A percentile compares a stretch with the other conserved stretches of the same genome.
Conservation (phyloP, 129 eudicot genomes). For the Flaveria ramosissima region DNA sequence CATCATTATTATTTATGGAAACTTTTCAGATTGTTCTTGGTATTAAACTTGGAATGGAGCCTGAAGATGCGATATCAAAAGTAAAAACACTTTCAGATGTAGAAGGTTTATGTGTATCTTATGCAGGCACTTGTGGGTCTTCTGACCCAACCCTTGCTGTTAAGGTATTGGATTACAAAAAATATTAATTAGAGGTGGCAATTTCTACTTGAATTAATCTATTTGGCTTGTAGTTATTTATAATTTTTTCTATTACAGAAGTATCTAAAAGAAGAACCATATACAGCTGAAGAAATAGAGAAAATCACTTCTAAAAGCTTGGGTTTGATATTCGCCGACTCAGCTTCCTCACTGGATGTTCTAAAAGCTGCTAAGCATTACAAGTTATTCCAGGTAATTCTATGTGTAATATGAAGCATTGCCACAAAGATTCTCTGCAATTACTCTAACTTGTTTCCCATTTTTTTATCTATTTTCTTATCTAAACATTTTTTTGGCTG, state of each 20-base stretch:
- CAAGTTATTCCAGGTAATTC: constrained; percentile 53
- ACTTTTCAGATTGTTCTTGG: no score
- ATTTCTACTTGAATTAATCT: not conserved
- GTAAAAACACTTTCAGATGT: no score
- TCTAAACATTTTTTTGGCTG: not conserved
- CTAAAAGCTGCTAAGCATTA: constrained; percentile 72
- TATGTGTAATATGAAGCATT: not conserved
- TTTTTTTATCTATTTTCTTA: not conserved
- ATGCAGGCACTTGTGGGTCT: no score
- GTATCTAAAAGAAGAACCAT: constrained; percentile 74
- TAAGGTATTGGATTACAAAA: constrained; percentile 48
- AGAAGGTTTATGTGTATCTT: no score
- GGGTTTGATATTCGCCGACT: constrained; percentile 49
- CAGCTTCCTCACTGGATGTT: constrained; percentile 77
- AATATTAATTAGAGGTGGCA: not conserved
- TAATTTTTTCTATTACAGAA: constrained; percentile 29
- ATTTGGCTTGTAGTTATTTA: not conserved
- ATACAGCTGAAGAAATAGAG: constrained; percentile 67
- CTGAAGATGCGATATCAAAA: no score
- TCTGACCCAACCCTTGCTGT: no score
- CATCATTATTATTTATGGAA: no score
- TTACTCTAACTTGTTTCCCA: not conserved
- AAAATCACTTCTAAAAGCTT: constrained; percentile 56
- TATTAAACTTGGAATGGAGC: no score
- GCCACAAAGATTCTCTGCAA: not conserved